phyloP scores from a whole-genome alignment of 768 basidiomycete genomes.

The Mycena rebaudengoi region DNA sequence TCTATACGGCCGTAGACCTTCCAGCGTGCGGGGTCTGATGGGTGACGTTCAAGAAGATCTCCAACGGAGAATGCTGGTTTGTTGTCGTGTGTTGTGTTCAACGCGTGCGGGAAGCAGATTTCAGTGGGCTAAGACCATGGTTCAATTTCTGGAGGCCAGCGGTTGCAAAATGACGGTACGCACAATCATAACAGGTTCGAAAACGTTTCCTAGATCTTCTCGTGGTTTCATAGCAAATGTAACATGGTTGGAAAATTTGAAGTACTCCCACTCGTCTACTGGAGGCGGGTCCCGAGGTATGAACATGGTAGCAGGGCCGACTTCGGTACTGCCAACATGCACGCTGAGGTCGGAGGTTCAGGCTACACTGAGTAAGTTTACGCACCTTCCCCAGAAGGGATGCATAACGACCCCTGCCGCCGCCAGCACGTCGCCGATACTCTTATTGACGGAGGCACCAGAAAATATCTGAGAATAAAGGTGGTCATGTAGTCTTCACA shows the following conservation, averaged over 20 bases:
- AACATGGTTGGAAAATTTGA: constrained; percentile 10
- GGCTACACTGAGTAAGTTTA: background rate
- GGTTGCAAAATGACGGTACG: no score
- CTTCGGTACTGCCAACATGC: background rate
- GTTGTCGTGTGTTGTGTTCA: constrained; percentile 1
- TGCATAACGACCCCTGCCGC: constrained; percentile 3
- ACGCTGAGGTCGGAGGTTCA: background rate
- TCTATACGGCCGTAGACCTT: background rate
- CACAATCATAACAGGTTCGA: constrained; percentile 11
- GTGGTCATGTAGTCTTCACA: no score
- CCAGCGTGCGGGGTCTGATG: background rate
- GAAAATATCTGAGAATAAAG: background rate
- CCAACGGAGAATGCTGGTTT: constrained; percentile 6
- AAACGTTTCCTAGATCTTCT: background rate
- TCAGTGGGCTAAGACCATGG: constrained; percentile 6
- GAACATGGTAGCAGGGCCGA: constrained; percentile 12
- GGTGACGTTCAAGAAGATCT: background rate
- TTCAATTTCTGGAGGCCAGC: background rate
- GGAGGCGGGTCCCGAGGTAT: constrained; percentile 3
- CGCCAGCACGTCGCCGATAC: constrained; percentile 5
- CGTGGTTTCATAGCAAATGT: constrained; percentile 7
- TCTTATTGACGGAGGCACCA: constrained; percentile 10
- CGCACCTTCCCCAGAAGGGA: constrained; percentile 15
- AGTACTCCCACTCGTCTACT: constrained; percentile 3
- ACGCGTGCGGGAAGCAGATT: constrained; percentile 1